These are phyloP conservation scores for Trypanosoma platydactyli DNA, from an alignment of 208 protist species.

Conservation along the genomic window DNA sequence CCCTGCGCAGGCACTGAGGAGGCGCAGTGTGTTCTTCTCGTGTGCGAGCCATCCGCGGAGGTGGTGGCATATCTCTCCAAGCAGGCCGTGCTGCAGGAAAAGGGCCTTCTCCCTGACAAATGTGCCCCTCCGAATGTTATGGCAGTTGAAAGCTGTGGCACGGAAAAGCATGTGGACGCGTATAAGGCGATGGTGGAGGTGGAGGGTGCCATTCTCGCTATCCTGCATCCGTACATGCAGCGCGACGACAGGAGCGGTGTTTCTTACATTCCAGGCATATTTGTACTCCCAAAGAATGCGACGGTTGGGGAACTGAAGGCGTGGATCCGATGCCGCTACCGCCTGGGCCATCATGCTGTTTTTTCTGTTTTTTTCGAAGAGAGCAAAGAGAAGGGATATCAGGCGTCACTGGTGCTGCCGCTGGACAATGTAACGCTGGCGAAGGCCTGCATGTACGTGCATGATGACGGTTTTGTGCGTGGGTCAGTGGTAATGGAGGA, in stretches of 20 bases:
- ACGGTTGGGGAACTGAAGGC: neutral
- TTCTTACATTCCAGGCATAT: neutral
- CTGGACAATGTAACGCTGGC: neutral
- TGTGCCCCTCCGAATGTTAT: neutral
- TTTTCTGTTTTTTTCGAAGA: constrained; percentile 1
- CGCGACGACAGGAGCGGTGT: neutral
- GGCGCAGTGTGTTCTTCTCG: neutral
- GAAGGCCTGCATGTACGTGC: neutral
- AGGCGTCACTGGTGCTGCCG: neutral
- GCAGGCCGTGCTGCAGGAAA: neutral
- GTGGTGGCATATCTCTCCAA: neutral
- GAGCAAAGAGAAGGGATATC: neutral
- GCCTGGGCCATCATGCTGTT: neutral
- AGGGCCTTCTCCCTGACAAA: neutral
- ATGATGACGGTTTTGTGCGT: constrained; percentile 9
- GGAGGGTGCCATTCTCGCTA: neutral
- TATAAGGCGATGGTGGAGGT: neutral
- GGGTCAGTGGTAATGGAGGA: neutral
- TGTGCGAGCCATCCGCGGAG: neutral
- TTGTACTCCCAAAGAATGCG: neutral
- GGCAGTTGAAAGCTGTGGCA: neutral
- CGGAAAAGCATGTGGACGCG: neutral
- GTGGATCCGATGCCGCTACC: neutral
- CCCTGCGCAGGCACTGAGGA: neutral
- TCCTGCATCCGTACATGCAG: neutral